Base-by-base conservation (phyloP, 176 grass and related monocot species). In the Melocanna baccifera region DNA sequence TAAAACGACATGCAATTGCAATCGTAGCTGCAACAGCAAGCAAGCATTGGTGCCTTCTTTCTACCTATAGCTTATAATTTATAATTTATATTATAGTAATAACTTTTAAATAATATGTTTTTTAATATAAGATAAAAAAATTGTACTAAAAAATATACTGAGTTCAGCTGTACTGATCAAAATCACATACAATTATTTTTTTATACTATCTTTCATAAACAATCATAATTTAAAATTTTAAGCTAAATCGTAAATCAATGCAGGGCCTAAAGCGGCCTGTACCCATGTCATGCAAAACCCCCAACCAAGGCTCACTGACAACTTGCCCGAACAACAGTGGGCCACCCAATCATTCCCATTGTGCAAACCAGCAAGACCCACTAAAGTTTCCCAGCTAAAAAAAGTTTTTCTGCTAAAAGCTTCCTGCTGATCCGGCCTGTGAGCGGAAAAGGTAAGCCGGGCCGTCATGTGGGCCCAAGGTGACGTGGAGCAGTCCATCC, bases 401-500 rank as follows among this genome's bases (percentile, higher is more conserved):
- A 6, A 19, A 20, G 47, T 4, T 9, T 25, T 18, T 2, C 29
- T 22, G 69, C 20, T 2, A 8, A 48, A 50, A 73, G 18, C 41
- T 2, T 40, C 6, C 1, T 2, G 15, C 1, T 43, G 80, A 78
- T 61, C 41, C 45, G 43, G 73, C 34, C 22, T 30, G 51, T 12
- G 51, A 40, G 43, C 2, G 23, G 47, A 43, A 88, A 41, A 51
- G 18, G 56, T 0, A 22, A 1, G 26, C 7, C 12, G 47, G 22
- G 46, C 79, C n/a, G 72, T 56, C 34, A 67, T 0, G 1, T 55
- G 59, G 83, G 83, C 11, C 72, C 46, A 14, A 3, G 46, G 2
- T 75, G 83, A 47, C 72, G 72, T 22, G 71, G 64, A 63, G 64
- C 78, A 32, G 12, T 69, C 51, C 62, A 20, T 41, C 22, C 18